A percentile compares a stretch with the other conserved stretches of the same genome.
These are phyloP conservation scores for Zygosaccharomyces rouxii DNA, from an alignment of 805 yeast species.

Conservation along the genomic window DNA sequence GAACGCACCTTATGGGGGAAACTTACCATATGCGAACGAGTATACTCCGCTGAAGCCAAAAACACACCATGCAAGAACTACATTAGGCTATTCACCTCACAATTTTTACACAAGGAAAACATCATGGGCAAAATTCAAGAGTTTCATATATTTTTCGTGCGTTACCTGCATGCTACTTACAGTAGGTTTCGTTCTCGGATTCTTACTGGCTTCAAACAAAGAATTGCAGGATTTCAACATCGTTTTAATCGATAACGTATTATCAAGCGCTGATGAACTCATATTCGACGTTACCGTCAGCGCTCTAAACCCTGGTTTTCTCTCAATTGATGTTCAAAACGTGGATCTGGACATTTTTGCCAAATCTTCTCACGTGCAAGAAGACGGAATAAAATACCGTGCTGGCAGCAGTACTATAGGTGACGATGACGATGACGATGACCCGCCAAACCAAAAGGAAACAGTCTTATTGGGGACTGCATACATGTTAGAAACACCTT, in stretches of 20 bases:
- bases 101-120: conserved; percentile 39
- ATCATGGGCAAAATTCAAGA: conserved; percentile 33
- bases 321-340: conserved; percentile 56
- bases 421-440: conserved; percentile 9
- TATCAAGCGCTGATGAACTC: conserved; percentile 79
- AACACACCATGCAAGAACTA: conserved; percentile 17
- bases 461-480: conserved; percentile 77
- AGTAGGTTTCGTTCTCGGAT: conserved; percentile 77
- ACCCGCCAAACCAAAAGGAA: conserved; percentile 35
- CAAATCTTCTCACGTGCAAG: conserved; percentile 47
- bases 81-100: conserved; percentile 44
- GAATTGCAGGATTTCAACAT: conserved; percentile 69
- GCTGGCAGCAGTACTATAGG: not conserved
- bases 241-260: conserved; percentile 57
- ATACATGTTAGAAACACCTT: conserved; percentile 60
- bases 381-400: not conserved
- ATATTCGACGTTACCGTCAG: conserved; percentile 72
- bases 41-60: conserved; percentile 21
- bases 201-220: conserved; percentile 78
- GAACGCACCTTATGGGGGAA: not conserved
- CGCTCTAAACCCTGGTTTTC: conserved; percentile 84
- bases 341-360: conserved; percentile 85
- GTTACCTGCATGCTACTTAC: conserved; percentile 48
- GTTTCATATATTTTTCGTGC: conserved; percentile 35
- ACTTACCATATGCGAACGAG: conserved; percentile 15